Evolutionary conservation across 495 filamentous ascomycete genomes (phyloP).

Genomic region (Parachaetomium inaequale): DNA sequence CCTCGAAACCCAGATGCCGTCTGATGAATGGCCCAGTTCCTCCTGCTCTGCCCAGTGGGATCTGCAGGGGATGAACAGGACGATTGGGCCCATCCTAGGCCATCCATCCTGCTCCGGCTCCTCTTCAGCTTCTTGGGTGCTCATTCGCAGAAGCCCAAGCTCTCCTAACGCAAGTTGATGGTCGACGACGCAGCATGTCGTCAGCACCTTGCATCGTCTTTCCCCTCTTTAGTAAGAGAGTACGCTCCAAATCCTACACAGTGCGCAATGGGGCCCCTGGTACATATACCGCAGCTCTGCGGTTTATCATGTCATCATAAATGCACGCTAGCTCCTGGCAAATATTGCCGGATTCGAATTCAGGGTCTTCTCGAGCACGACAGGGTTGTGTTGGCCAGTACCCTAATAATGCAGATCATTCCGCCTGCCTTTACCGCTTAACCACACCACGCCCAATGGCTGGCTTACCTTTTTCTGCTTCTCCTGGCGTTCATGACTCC

Average conservation of each 20-base stretch:
- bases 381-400: too few species aligned
- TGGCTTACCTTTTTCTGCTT: too few species aligned
- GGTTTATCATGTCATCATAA: too few species aligned
- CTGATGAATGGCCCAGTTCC: not conserved
- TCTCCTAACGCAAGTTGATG: not conserved
- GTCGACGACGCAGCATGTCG: conserved; percentile 5
- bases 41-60: not conserved
- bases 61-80: conserved; percentile 1
- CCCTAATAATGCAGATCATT: too few species aligned
- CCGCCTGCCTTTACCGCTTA: too few species aligned
- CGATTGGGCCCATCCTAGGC: not conserved
- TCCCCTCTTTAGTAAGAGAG: not conserved
- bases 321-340: too few species aligned
- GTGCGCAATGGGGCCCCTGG: not conserved
- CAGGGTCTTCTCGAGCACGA: too few species aligned
- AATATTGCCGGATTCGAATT: too few species aligned
- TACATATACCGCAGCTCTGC: too few species aligned
- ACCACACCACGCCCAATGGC: too few species aligned
- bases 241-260: not conserved
- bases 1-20: not conserved
- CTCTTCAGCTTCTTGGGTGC: not conserved
- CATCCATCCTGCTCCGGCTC: not conserved
- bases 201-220: conserved; percentile 9
- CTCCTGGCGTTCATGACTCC: too few species aligned
- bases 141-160: too few species aligned